Evolutionary conservation across 371 early-diverging fungal species (phyloP).

Genomic region (Saksenaea oblongispora): DNA sequence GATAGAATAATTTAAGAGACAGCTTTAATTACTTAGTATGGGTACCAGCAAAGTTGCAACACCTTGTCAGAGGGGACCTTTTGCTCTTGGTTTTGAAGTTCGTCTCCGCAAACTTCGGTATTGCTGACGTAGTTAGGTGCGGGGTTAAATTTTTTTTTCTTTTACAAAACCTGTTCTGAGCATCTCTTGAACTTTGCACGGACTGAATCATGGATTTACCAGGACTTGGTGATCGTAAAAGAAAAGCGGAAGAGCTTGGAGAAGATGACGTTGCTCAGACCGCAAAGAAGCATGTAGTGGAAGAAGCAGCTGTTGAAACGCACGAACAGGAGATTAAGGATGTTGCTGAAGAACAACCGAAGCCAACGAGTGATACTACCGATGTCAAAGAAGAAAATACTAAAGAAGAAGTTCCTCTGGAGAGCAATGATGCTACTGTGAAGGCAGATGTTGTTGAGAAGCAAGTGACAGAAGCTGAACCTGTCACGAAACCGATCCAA

Average conservation of each 20-base stretch:
- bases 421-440: background rate
- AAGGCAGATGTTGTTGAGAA: background rate
- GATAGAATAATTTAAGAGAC: too few relatives aligned
- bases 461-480: background rate
- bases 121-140: too few relatives aligned
- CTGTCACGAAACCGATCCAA: background rate
- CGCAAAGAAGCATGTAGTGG: conserved; percentile 11
- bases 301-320: background rate
- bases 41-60: too few relatives aligned
- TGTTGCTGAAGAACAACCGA: background rate
- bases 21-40: too few relatives aligned
- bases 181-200: background rate
- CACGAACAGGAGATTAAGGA: background rate
- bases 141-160: too few relatives aligned
- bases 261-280: background rate
- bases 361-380: background rate
- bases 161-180: background rate
- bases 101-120: too few relatives aligned
- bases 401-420: background rate
- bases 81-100: too few relatives aligned
- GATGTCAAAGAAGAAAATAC: background rate
- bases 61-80: too few relatives aligned
- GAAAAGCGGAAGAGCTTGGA: conserved; percentile 14
- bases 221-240: conserved; percentile 7
- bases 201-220: conserved; percentile 5